Conservation (phyloP, 441 rosid species). For the Mallotus repandus region DNA sequence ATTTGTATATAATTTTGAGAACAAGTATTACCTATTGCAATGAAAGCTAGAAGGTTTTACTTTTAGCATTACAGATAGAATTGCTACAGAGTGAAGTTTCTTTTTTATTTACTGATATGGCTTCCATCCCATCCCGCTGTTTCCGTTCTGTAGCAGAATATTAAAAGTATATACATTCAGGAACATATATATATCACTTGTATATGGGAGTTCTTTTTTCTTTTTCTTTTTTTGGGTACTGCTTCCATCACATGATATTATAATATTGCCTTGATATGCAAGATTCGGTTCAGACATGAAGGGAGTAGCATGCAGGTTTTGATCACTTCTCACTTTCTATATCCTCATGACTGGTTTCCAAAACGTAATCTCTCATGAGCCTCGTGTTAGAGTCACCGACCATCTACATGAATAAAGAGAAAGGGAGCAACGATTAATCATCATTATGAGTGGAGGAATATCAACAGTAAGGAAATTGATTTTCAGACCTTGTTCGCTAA, state of each 20-base stretch:
- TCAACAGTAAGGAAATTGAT: background rate
- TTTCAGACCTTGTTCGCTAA: conserved; percentile 51
- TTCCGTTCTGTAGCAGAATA: no score
- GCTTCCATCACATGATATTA: background rate
- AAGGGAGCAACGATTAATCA: background rate
- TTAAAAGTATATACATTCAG: no score
- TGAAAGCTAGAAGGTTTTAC: no score
- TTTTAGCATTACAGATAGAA: no score
- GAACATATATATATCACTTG: no score
- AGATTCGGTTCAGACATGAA: background rate
- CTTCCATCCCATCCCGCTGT: no score
- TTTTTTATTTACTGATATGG: no score
- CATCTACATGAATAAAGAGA: conserved; percentile 36
- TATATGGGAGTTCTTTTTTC: no score
- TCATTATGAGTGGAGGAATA: background rate
- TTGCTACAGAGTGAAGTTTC: no score
- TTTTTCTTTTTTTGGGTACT: no score
- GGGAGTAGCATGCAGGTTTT: background rate
- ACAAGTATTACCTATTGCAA: no score
- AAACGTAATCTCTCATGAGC: conserved; percentile 74
- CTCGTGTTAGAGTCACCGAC: conserved; percentile 59
- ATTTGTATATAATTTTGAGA: no score
- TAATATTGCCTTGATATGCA: background rate
- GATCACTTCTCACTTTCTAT: conserved; percentile 39
- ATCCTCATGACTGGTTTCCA: conserved; percentile 51